Evolutionary conservation across 1,139 yeast species (phyloP), one percentile per base, ranked within the genome.

Genomic region (Pichia sorboxylosa): DNA sequence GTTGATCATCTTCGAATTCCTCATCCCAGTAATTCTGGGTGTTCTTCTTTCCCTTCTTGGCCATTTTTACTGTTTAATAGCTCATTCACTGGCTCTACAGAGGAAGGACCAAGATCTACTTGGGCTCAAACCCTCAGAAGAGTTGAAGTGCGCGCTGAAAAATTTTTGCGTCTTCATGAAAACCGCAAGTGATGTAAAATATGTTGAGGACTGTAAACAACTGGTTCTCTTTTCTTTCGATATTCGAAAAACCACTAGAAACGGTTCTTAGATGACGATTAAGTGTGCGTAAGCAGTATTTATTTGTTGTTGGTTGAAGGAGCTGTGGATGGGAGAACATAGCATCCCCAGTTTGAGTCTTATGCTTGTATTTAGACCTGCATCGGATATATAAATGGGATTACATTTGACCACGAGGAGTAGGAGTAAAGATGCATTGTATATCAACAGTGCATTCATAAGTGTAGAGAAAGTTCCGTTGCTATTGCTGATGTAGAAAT

Each of bases 1-100:
- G 59, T 31, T 61, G 59, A 10, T 34, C 82, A 34, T 63, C 66
- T 36, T 69, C 78, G 38, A 65, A 57, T 6, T 80, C 94, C 40
- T 83, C 94, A 38, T 81, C 94, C 90, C 92, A 81, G 63, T 73
- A 69, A 51, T 76, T 87, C 36, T 73, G 49, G 25, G 62, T 54
- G 43, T 66, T 62, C 54, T 67, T 65, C 63, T 67, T 71, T 44
- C 67, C 63, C 55, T 55, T 56, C 41, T 55, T 56, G 38, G 57
- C 61, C 59, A 56, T 56, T 33, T 11, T 39, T 21, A 14, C 8
- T 21, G 18, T 8, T 8, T 19, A 19, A n/a, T 11, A 23, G 14
- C 25, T 23, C 11, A 23, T 23, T 20, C 8, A 11, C 11, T 9
- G 11, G 22, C 22, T 9, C 11, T 20, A 20, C 22, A 8, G 8